Evolutionary conservation across 2,329 filamentous ascomycete species (phyloP).

Genomic region (Hirsutella rhossiliensis): DNA sequence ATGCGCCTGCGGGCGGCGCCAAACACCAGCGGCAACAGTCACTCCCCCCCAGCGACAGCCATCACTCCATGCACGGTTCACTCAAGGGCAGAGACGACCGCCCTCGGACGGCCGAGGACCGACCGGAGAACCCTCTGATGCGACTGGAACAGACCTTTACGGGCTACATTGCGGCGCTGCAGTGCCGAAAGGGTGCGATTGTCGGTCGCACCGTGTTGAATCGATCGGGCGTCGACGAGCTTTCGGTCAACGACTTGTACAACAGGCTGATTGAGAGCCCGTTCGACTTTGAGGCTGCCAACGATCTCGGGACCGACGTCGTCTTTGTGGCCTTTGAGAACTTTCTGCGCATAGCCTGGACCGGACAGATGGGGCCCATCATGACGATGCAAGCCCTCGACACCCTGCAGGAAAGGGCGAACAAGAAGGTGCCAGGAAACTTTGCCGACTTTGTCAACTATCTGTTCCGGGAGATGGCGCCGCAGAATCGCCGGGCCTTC

Average conservation of each 20-base stretch:
- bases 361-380: constrained; percentile 74
- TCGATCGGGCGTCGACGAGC: constrained; percentile 59
- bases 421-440: constrained; percentile 57
- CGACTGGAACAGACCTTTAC: constrained; percentile 77
- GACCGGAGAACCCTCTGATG: constrained; percentile 53
- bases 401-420: constrained; percentile 57
- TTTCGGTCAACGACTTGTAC: constrained; percentile 80
- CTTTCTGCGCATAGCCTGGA: constrained; percentile 80
- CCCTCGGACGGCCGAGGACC: constrained; percentile 31
- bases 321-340: constrained; percentile 91
- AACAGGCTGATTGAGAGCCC: constrained; percentile 79
- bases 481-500: constrained; percentile 65
- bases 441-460: constrained; percentile 59
- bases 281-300: constrained; percentile 60
- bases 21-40: constrained; percentile 30
- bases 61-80: constrained; percentile 43
- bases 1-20: constrained; percentile 13
- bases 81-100: constrained; percentile 31
- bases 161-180: constrained; percentile 69
- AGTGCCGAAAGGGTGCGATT: constrained; percentile 78
- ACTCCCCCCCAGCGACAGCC: constrained; percentile 31
- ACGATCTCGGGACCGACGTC: constrained; percentile 68
- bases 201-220: constrained; percentile 65
- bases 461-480: constrained; percentile 53
- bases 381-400: constrained; percentile 61